These are phyloP conservation scores for Saturnispora dispora DNA, from an alignment of 805 yeast genomes.

Conservation along the genomic window DNA sequence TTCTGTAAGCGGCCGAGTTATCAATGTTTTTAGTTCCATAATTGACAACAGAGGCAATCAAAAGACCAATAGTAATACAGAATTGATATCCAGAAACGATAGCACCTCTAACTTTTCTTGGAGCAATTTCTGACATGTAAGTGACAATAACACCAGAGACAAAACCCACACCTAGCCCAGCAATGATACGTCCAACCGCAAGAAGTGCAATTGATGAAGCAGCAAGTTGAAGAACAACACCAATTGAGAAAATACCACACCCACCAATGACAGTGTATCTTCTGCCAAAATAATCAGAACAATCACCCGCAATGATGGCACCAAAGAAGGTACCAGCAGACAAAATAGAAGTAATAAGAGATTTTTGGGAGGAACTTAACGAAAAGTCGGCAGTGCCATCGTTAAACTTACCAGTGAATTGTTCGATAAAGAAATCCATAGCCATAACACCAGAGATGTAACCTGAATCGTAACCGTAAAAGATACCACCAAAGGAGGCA, in stretches of 20 bases:
- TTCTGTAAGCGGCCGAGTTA: conserved; percentile 68
- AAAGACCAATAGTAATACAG: conserved; percentile 91
- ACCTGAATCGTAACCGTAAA: conserved; percentile 73
- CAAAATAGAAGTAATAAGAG: conserved; percentile 58
- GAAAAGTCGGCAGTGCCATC: conserved; percentile 30
- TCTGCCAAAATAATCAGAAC: conserved; percentile 52
- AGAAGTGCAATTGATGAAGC: conserved; percentile 69
- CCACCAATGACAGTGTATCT: conserved; percentile 43
- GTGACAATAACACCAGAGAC: conserved; percentile 93
- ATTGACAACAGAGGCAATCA: conserved; percentile 91
- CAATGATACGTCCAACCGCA: conserved; percentile 76
- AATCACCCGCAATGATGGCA: conserved; percentile 45
- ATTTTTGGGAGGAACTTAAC: conserved; percentile 42
- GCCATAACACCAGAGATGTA: conserved; percentile 64
- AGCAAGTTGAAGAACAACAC: conserved; percentile 49
- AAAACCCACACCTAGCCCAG: conserved; percentile 95
- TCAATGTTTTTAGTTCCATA: conserved; percentile 58
- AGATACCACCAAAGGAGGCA: conserved; percentile 69
- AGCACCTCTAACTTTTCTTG: conserved; percentile 86
- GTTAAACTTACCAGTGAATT: conserved; percentile 37
- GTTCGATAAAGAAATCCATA: conserved; percentile 42
- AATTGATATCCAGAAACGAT: conserved; percentile 81
- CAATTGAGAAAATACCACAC: conserved; percentile 47
- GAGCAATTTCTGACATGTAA: conserved; percentile 87
- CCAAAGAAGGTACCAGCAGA: conserved; percentile 66